These are phyloP conservation scores for Ilyonectria sp. DNA, from an alignment of 2,329 filamentous ascomycete genomes.

Conservation along the genomic window DNA sequence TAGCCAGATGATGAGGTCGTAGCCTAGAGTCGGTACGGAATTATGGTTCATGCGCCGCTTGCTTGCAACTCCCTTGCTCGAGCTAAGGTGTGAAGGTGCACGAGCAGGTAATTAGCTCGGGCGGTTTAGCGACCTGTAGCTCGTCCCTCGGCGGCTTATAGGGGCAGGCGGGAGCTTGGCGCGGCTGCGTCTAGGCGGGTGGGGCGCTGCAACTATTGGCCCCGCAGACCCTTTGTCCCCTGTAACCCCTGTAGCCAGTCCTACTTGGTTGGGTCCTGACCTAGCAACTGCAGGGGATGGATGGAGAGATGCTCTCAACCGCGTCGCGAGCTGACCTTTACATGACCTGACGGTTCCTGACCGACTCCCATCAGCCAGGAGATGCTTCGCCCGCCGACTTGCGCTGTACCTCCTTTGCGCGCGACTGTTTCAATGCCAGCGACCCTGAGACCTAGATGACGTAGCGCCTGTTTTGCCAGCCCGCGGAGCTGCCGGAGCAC, in stretches of 20 bases:
- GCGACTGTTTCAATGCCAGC: conserved; percentile 24
- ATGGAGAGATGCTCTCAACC: conserved; percentile 40
- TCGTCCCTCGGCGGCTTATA: conserved; percentile 8
- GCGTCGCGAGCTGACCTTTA: conserved; percentile 35
- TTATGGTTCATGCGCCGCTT: conserved; percentile 48
- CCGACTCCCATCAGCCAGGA: conserved; percentile 37
- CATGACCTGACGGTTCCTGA: conserved; percentile 48
- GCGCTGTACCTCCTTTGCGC: conserved; percentile 12
- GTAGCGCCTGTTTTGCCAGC: conserved; percentile 37
- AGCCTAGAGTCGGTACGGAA: conserved; percentile 42
- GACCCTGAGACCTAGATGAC: conserved; percentile 38
- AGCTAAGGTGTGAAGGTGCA: conserved; percentile 22
- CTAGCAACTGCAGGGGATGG: conserved; percentile 29
- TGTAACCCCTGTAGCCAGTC: conserved; percentile 33
- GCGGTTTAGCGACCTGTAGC: conserved; percentile 5
- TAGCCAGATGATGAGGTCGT: conserved; percentile 40
- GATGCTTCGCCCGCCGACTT: conserved; percentile 28
- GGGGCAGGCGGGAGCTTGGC: conserved; percentile 20
- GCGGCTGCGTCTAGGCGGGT: conserved; percentile 32
- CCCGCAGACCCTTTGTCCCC: conserved; percentile 26
- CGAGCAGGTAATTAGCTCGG: conserved; percentile 18
- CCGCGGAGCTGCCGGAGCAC: conserved; percentile 42
- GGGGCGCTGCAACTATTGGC: conserved; percentile 29
- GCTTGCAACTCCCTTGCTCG: conserved; percentile 16
- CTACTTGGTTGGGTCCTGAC: conserved; percentile 13